Conservation (phyloP, 768 basidiomycete species). For the Boletus edulis region DNA sequence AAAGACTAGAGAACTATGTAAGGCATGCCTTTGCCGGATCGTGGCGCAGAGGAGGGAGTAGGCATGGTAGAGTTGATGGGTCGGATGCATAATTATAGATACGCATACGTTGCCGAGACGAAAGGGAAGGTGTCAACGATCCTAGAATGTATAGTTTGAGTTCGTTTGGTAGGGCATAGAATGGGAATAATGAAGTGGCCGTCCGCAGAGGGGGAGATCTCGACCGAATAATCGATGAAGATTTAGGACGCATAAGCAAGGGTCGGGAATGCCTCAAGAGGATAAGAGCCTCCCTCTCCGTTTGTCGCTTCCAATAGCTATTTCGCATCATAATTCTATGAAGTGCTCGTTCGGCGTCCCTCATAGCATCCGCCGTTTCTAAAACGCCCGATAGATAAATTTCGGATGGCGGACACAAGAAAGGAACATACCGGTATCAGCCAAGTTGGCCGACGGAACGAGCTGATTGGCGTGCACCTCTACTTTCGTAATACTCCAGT, state of each 20-base stretch:
- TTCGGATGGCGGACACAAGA: constrained; percentile 12
- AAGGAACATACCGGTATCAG: constrained; percentile 7
- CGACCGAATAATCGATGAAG: constrained; percentile 13
- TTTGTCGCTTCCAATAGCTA: constrained; percentile 40
- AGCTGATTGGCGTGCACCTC: constrained; percentile 49
- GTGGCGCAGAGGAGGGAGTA: constrained; percentile 33
- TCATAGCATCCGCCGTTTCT: constrained; percentile 31
- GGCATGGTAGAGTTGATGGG: constrained; percentile 45
- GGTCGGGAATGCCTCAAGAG: constrained; percentile 51
- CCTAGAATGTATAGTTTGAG: constrained; percentile 56
- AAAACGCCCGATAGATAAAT: constrained; percentile 2
- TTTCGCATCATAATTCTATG: constrained; percentile 46
- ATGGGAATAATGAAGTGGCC: constrained; percentile 31
- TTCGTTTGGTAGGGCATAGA: constrained; percentile 51
- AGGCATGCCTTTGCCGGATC: constrained; percentile 16
- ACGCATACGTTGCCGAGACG: constrained; percentile 53
- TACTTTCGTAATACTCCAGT: constrained; percentile 48
- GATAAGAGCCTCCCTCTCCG: constrained; percentile 46
- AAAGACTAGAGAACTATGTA: constrained; percentile 19
- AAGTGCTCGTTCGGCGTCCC: constrained; percentile 35
- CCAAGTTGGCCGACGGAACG: constrained; percentile 5
- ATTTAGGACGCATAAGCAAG: constrained; percentile 38
- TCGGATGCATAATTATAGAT: constrained; percentile 54
- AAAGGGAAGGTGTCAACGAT: constrained; percentile 54
- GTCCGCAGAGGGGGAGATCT: constrained; percentile 14